These are phyloP conservation scores for Calonectria henricotiae DNA, from an alignment of 2,329 filamentous ascomycete genomes.

Conservation along the genomic window DNA sequence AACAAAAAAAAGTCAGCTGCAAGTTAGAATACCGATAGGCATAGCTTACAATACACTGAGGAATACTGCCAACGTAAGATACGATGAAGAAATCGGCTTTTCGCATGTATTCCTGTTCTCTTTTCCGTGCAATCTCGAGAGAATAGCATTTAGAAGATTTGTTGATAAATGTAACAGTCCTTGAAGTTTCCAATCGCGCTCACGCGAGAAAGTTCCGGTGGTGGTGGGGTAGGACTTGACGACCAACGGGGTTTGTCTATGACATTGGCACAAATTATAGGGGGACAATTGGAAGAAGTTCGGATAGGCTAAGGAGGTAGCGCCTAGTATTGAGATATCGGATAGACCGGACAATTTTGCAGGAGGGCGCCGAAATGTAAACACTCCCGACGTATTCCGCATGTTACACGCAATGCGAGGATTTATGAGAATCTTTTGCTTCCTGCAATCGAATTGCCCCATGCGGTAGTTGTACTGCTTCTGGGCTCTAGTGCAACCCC, in stretches of 20 bases:
- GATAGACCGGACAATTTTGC: background rate
- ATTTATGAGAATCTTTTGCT: background rate
- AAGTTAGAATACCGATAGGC: too few species aligned
- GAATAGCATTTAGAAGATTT: background rate
- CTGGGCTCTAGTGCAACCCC: background rate
- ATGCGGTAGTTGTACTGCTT: background rate
- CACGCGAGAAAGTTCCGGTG: background rate
- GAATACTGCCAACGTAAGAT: slow-evolving; percentile 1
- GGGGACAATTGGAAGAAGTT: background rate
- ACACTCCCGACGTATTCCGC: background rate
- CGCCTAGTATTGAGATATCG: background rate
- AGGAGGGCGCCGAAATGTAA: background rate
- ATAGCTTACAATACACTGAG: background rate
- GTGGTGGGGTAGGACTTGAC: background rate
- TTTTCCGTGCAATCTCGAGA: slow-evolving; percentile 1
- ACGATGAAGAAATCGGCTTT: background rate
- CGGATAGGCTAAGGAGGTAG: too few species aligned
- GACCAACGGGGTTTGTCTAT: background rate
- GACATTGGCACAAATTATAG: background rate
- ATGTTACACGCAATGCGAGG: background rate
- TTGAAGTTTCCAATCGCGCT: background rate
- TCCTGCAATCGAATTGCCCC: background rate
- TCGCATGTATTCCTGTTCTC: slow-evolving; percentile 17
- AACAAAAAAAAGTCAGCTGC: too few species aligned
- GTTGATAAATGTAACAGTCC: too few species aligned